phyloP scores from a whole-genome alignment of 2,329 filamentous ascomycete genomes.

The Fusarium domesticum region DNA sequence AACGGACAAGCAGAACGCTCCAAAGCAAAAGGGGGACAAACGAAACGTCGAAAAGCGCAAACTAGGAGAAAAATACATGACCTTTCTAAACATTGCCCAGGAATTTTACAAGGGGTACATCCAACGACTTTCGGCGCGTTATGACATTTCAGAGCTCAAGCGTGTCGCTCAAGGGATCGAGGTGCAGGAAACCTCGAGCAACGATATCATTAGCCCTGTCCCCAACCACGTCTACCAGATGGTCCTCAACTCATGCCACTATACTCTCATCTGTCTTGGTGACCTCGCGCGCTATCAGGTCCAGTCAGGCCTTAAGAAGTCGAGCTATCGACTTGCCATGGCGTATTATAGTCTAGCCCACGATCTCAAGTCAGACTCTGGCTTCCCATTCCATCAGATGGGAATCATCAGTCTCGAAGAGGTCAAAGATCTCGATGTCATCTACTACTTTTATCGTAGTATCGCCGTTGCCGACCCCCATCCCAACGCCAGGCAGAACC shows the following conservation, averaged over 20 bases:
- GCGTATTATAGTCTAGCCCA: slow-evolving; percentile 83
- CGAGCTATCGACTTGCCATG: slow-evolving; percentile 75
- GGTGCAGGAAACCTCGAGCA: slow-evolving; percentile 25
- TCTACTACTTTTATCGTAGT: slow-evolving; percentile 87
- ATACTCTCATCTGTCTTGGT: slow-evolving; percentile 79
- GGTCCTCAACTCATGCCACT: slow-evolving; percentile 73
- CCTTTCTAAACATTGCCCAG: slow-evolving; percentile 84
- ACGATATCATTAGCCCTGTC: slow-evolving; percentile 43
- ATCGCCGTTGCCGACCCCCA: slow-evolving; percentile 72
- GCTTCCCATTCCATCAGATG: slow-evolving; percentile 84
- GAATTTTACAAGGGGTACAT: slow-evolving; percentile 87
- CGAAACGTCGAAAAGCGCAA: slow-evolving; percentile 64
- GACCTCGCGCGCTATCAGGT: slow-evolving; percentile 85
- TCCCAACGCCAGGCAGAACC: slow-evolving; percentile 69
- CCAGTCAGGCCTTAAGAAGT: slow-evolving; percentile 68
- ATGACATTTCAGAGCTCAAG: slow-evolving; percentile 51
- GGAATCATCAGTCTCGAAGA: slow-evolving; percentile 80
- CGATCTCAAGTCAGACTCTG: slow-evolving; percentile 73
- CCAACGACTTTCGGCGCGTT: slow-evolving; percentile 66
- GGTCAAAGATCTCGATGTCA: slow-evolving; percentile 74
- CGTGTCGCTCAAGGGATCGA: slow-evolving; percentile 43
- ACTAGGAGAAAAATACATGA: slow-evolving; percentile 74
- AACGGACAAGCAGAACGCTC: slow-evolving; percentile 22
- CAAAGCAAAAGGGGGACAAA: slow-evolving; percentile 25
- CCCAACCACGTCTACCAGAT: slow-evolving; percentile 51